phyloP scores from a whole-genome alignment of 305 asterid species.

The Fraxinus angustifolia region DNA sequence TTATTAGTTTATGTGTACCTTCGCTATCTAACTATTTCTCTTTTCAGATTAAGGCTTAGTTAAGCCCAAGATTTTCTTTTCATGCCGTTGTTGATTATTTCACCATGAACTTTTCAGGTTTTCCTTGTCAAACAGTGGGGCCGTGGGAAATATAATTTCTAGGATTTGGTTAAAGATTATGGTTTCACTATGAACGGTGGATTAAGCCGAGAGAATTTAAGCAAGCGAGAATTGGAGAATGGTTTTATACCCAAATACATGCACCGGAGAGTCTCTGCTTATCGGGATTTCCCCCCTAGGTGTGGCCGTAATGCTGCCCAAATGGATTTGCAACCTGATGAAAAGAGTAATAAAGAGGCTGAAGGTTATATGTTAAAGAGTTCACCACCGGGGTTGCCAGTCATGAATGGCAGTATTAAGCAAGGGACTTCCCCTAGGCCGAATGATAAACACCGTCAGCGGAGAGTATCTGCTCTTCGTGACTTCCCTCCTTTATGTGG shows the following conservation, averaged over 20 bases:
- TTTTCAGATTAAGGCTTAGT: background rate
- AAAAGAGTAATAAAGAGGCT: background rate
- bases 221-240: background rate
- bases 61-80: background rate
- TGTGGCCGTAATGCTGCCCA: background rate
- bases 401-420: constrained; percentile 1
- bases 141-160: background rate
- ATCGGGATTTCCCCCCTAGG: background rate
- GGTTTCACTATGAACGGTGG: background rate
- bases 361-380: background rate
- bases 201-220: background rate
- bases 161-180: background rate
- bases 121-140: background rate
- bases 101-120: background rate
- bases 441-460: constrained; percentile 40
- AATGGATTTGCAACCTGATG: background rate
- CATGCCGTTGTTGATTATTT: background rate
- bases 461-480: constrained; percentile 67
- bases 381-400: background rate
- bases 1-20: background rate
- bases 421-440: constrained; percentile 25
- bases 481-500: constrained; percentile 76
- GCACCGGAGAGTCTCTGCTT: background rate
- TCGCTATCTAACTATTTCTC: background rate
- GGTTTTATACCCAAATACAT: background rate